A percentile compares a stretch with the other conserved stretches of the same genome.
Evolutionary conservation across 257 asterid species (phyloP).

Genomic region (Fraxinus quadrangulata): DNA sequence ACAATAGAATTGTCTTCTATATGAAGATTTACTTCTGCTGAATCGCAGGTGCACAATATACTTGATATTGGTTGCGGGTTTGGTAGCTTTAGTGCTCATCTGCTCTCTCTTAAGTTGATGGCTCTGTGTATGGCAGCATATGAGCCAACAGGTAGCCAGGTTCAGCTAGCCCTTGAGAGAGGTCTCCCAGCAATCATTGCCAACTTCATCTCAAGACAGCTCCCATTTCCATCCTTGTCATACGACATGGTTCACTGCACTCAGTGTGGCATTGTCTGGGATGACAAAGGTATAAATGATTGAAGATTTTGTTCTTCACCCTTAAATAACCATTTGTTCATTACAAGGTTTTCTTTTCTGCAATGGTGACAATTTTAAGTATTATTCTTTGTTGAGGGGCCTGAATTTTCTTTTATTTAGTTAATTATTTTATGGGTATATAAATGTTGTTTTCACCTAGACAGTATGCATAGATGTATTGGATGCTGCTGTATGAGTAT

Average conservation of each 20-base stretch:
- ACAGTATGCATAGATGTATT: not conserved
- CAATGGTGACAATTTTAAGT: not conserved
- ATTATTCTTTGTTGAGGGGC: not conserved
- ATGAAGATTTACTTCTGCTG: conserved; percentile 30
- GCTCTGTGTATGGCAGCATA: conserved; percentile 92
- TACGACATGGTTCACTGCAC: conserved; percentile 98
- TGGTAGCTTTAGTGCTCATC: conserved; percentile 93
- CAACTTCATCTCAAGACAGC: conserved; percentile 74
- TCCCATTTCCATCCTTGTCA: conserved; percentile 90
- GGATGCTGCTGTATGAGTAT: not conserved
- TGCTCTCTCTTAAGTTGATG: conserved; percentile 87
- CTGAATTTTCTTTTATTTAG: not conserved
- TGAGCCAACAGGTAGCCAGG: conserved; percentile 97
- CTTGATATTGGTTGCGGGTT: conserved; percentile 97
- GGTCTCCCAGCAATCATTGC: conserved; percentile 98
- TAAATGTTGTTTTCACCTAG: not conserved
- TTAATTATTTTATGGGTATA: not conserved
- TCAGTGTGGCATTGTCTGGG: conserved; percentile 91
- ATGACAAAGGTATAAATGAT: conserved; percentile 69
- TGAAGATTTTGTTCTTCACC: not conserved
- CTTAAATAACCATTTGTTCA: not conserved
- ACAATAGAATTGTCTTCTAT: conserved; percentile 1
- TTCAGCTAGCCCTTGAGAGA: conserved; percentile 94
- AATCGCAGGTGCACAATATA: conserved; percentile 75
- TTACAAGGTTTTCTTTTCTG: conserved; percentile 11